Evolutionary conservation across 805 yeast species (phyloP).

Genomic region (Spathaspora boniae): DNA sequence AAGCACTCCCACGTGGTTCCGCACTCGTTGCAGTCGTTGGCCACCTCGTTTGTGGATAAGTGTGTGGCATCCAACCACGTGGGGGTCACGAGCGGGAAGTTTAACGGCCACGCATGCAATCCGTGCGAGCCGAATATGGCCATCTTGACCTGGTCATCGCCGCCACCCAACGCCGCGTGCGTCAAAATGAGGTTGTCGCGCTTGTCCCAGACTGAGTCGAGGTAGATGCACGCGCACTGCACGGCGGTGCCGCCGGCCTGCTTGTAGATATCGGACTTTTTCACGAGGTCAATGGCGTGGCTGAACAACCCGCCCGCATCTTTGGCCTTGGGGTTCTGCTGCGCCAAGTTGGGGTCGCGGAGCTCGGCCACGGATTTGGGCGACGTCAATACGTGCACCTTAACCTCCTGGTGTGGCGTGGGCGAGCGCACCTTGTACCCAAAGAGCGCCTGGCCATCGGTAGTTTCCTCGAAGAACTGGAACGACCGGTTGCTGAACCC

Average conservation of each 20-base stretch:
- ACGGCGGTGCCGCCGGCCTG: conserved; percentile 47
- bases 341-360: conserved; percentile 77
- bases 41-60: conserved; percentile 67
- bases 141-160: conserved; percentile 60
- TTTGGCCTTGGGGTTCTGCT: conserved; percentile 72
- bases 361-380: conserved; percentile 68
- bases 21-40: conserved; percentile 83
- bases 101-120: conserved; percentile 87
- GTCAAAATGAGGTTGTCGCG: conserved; percentile 57
- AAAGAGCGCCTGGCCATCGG: conserved; percentile 23
- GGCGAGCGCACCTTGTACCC: conserved; percentile 47
- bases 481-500: conserved; percentile 80
- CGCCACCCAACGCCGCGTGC: conserved; percentile 96
- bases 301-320: conserved; percentile 74
- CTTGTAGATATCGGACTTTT: conserved; percentile 24
- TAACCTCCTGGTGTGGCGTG: conserved; percentile 55
- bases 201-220: conserved; percentile 84
- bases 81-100: conserved; percentile 64
- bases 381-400: conserved; percentile 72
- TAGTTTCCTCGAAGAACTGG: conserved; percentile 60
- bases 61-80: conserved; percentile 70
- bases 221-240: conserved; percentile 80
- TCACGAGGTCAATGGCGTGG: conserved; percentile 74
- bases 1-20: conserved; percentile 89
- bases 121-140: conserved; percentile 97